A percentile compares a stretch with the other conserved stretches of the same genome.
Conservation (phyloP, 768 basidiomycete species). For the Hemileccinum rubropunctum region DNA sequence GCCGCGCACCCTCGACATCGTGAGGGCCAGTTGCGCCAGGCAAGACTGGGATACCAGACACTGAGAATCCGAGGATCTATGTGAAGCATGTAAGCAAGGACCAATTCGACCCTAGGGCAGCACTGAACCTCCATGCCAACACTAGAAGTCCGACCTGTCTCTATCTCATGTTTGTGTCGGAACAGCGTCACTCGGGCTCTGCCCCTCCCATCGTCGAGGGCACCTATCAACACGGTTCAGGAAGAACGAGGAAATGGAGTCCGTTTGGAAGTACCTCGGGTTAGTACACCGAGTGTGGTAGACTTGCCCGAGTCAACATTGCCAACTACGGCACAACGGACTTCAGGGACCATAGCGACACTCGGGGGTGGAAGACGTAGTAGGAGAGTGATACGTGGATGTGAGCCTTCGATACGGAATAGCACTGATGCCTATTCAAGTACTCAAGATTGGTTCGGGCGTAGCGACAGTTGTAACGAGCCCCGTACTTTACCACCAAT, state of each 20-base stretch:
- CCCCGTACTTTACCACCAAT: constrained; percentile 72
- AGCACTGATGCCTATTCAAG: constrained; percentile 52
- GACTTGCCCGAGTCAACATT: constrained; percentile 95
- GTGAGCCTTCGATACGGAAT: constrained; percentile 42
- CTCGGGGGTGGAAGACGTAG: constrained; percentile 74
- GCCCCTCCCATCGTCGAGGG: constrained; percentile 78
- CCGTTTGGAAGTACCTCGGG: constrained; percentile 58
- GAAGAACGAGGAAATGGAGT: constrained; percentile 17
- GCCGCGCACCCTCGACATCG: constrained; percentile 63
- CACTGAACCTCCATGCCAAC: constrained; percentile 94
- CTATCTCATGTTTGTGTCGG: constrained; percentile 96
- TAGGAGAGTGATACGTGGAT: constrained; percentile 58
- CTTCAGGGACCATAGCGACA: constrained; percentile 82
- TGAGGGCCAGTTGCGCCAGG: constrained; percentile 56
- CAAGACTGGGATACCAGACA: constrained; percentile 73
- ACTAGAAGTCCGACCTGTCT: constrained; percentile 91
- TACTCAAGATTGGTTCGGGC: background rate
- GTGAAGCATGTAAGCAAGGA: background rate
- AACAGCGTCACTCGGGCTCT: constrained; percentile 86
- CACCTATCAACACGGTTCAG: constrained; percentile 41
- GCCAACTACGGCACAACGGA: constrained; percentile 93
- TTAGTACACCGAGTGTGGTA: constrained; percentile 91
- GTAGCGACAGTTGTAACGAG: background rate
- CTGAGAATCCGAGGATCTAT: constrained; percentile 86
- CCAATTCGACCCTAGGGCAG: background rate